Percentiles rank a stretch among this genome's conserved stretches.
Evolutionary conservation across 805 yeast species (phyloP).

Genomic region (Cyberlindnera nakhonratchasimensis): DNA sequence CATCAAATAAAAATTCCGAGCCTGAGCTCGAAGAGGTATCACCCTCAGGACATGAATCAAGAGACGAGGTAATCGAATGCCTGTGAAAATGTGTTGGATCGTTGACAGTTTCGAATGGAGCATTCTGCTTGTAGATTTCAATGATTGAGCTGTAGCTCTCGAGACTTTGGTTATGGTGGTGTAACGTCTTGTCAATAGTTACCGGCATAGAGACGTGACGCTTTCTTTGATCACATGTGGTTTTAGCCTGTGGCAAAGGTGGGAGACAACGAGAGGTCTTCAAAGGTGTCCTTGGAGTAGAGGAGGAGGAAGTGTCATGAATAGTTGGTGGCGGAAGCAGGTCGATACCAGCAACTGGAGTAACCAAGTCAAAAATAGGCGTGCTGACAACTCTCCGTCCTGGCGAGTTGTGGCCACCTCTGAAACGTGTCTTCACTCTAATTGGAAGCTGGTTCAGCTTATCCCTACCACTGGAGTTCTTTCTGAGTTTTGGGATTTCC

Average conservation of each 20-base stretch:
- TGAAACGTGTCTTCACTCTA: slow-evolving; percentile 20
- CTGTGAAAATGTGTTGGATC: slow-evolving; percentile 1
- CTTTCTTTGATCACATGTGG: background rate
- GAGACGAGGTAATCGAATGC: slow-evolving; percentile 1
- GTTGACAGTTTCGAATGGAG: slow-evolving; percentile 9
- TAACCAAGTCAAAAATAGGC: slow-evolving; percentile 20
- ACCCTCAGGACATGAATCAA: slow-evolving; percentile 1
- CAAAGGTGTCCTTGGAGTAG: background rate
- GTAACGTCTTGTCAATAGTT: background rate
- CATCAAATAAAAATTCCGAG: slow-evolving; percentile 12
- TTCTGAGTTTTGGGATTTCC: slow-evolving; percentile 8
- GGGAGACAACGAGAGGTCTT: slow-evolving; percentile 2
- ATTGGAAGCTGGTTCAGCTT: slow-evolving; percentile 19
- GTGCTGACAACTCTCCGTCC: slow-evolving; percentile 24
- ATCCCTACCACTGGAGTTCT: background rate
- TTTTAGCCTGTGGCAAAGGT: background rate
- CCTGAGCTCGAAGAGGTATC: slow-evolving; percentile 1
- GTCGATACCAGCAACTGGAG: slow-evolving; percentile 1
- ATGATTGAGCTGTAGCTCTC: slow-evolving; percentile 14
- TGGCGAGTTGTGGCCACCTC: slow-evolving; percentile 9
- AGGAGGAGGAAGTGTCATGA: background rate
- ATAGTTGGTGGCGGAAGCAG: slow-evolving; percentile 4
- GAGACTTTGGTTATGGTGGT: background rate
- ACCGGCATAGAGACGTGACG: slow-evolving; percentile 17
- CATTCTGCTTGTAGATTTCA: slow-evolving; percentile 15